These are phyloP conservation scores for Boletus bicolor DNA, from an alignment of 768 basidiomycete genomes.

Conservation along the genomic window DNA sequence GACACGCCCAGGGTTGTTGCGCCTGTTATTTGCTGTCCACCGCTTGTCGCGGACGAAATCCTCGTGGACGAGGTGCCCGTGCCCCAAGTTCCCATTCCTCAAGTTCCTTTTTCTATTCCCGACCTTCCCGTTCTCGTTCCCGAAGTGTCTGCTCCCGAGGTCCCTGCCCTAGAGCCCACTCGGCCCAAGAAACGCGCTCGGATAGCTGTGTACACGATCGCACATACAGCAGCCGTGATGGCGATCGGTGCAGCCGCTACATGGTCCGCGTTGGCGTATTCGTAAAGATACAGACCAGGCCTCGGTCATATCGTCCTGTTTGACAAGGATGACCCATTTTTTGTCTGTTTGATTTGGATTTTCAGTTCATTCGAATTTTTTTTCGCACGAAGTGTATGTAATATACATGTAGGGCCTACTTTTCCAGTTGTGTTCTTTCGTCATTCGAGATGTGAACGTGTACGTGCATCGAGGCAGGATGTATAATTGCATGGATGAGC, in stretches of 20 bases:
- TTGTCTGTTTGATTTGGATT: neutral
- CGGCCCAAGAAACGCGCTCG: constrained; percentile 44
- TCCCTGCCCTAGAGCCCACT: constrained; percentile 15
- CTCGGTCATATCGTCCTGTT: neutral
- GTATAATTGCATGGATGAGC: constrained; percentile 1
- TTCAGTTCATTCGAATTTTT: neutral
- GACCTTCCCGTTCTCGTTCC: neutral
- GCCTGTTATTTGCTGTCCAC: neutral
- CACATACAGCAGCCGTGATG: constrained; percentile 59
- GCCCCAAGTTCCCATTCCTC: constrained; percentile 4
- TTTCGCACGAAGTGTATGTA: constrained; percentile 1
- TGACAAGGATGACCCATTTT: neutral
- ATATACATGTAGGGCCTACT: neutral
- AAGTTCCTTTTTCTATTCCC: neutral
- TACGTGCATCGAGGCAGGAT: neutral
- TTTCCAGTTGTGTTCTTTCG: neutral
- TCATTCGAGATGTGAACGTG: constrained; percentile 1
- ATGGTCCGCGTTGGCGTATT: constrained; percentile 72
- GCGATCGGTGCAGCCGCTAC: constrained; percentile 67
- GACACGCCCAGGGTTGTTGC: neutral
- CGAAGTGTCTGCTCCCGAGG: neutral
- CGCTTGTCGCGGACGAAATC: neutral
- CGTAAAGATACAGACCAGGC: constrained; percentile 31
- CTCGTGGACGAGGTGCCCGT: neutral
- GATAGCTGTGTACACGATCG: constrained; percentile 37